Base-by-base conservation (phyloP, 1,284 basidiomycete genomes). In the Paramarasmius palmivorus region DNA sequence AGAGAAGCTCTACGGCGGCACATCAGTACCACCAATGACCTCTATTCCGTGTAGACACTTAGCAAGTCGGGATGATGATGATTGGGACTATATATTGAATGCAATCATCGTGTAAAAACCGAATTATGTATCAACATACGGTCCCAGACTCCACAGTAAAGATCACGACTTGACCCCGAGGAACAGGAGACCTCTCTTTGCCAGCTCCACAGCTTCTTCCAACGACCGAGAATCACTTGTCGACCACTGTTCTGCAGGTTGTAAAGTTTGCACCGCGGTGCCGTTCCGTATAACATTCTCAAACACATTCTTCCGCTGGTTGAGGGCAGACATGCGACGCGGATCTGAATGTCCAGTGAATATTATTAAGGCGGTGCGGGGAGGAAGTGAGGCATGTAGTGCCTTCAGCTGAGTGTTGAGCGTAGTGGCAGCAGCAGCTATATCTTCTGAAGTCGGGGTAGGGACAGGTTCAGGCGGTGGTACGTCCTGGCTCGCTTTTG, bases 281-380 rank as follows among this genome's bases (percentile, higher is more conserved):
- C 77, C 86, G 39, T 74, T 75, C 63, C 83, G 80, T 60, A 90
- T 74, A 26, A 85, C 80, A 32, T 71, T 75, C 63, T 96, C 93
- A 62, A 93, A 95, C 17, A 80, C 77, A 3, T 71, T 70, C 66
- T 92, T 88, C 52, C 86, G 79, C 2, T 79, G 78, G 54, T 84
- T 85, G 19, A 96, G 73, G 22, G 76, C 66, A 1, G 86, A 74
- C 90, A 95, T 93, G 1, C 69, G 73, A 0, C 91, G 81, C 0
- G 95, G 93, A 65, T 95, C 91, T 1, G 85, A 83, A 65, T 96
- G 92, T 0, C 94, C 94, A 0, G 89, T 92, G 63, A 96, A 86
- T 42, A 97, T 74, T 39, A 96, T 73, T 10, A 97, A 67, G 0
- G 93, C 93, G 0, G 93, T 92, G 23, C 87, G 83, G 6, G 84